A percentile compares a stretch with the other conserved stretches of the same genome.
Evolutionary conservation across 305 asterid genomes (phyloP).

Genomic region (Fraxinus latifolia): DNA sequence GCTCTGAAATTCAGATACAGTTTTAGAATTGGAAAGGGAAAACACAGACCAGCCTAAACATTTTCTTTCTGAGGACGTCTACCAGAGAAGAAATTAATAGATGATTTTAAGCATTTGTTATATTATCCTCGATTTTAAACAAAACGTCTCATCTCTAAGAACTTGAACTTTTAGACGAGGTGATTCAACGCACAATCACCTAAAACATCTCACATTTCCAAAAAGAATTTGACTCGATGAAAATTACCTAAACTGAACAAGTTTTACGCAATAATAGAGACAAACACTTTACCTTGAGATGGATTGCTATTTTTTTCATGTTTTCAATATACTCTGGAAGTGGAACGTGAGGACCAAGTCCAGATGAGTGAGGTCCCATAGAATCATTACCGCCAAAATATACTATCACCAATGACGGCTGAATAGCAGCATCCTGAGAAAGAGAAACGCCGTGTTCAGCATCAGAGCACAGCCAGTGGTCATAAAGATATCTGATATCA

Average conservation of each 20-base stretch:
- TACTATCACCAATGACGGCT: conserved; percentile 76
- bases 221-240: neutral
- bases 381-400: conserved; percentile 97
- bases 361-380: conserved; percentile 92
- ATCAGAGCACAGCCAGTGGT: conserved; percentile 17
- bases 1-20: conserved; percentile 42
- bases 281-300: conserved; percentile 60
- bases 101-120: neutral
- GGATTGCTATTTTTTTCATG: conserved; percentile 73
- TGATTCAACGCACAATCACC: neutral
- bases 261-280: neutral
- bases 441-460: conserved; percentile 6
- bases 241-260: neutral
- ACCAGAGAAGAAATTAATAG: neutral
- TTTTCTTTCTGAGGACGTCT: neutral
- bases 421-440: conserved; percentile 63
- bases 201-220: neutral
- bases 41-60: neutral
- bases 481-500: neutral
- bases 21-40: conserved; percentile 5
- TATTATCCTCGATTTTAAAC: neutral
- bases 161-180: neutral
- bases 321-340: conserved; percentile 72
- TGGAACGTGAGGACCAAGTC: conserved; percentile 94
- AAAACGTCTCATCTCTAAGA: neutral